phyloP scores from a whole-genome alignment of 345 rosid species.

The Lumnitzera littorea region DNA sequence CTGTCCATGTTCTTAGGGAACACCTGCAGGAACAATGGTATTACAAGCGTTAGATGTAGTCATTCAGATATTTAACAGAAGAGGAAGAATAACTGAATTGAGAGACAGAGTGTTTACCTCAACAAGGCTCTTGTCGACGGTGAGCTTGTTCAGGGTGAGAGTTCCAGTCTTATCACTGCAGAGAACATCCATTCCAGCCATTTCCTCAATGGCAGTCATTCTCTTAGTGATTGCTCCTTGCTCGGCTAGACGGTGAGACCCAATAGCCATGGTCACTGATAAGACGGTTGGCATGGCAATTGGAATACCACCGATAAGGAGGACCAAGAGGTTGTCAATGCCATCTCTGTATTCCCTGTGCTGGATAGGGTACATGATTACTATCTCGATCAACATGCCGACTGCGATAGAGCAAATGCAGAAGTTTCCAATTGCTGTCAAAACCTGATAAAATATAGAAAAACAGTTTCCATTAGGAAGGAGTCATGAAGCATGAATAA shows the following conservation, averaged over 20 bases:
- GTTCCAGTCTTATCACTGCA: constrained; percentile 98
- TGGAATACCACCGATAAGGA: constrained; percentile 96
- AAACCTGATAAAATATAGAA: constrained; percentile 34
- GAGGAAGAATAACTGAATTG: background rate
- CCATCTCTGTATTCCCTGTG: constrained; percentile 68
- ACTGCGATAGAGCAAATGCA: constrained; percentile 85
- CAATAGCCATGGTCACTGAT: constrained; percentile 98
- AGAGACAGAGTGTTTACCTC: constrained; percentile 36
- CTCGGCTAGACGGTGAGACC: constrained; percentile 78
- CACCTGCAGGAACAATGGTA: constrained; percentile 29
- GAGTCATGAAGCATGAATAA: background rate
- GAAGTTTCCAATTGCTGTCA: constrained; percentile 92
- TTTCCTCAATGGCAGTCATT: constrained; percentile 98
- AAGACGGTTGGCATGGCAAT: constrained; percentile 97
- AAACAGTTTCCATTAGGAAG: background rate
- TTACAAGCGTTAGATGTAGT: background rate
- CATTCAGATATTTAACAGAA: background rate
- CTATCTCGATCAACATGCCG: constrained; percentile 70
- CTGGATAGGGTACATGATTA: constrained; percentile 77
- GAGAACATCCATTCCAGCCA: constrained; percentile 98
- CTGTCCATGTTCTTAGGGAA: constrained; percentile 36
- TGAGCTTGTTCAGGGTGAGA: constrained; percentile 90
- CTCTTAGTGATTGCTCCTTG: constrained; percentile 98
- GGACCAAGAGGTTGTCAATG: constrained; percentile 89
- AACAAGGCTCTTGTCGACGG: constrained; percentile 70